Evolutionary conservation across 441 rosid species (phyloP).

Genomic region (Brassica balearica): DNA sequence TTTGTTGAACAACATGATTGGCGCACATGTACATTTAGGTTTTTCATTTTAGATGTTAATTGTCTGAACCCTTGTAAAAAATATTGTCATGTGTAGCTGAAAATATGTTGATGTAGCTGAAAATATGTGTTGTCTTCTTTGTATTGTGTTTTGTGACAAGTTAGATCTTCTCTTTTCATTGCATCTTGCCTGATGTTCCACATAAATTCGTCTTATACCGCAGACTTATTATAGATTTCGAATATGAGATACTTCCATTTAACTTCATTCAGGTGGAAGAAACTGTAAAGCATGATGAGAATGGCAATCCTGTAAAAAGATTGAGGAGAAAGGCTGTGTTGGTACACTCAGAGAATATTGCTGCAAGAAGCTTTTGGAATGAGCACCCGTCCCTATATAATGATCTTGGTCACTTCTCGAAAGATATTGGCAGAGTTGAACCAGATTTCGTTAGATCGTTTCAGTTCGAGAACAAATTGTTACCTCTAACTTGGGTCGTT

Average conservation of each 20-base stretch:
- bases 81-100: constrained; percentile 19
- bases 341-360: constrained; percentile 67
- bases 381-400: constrained; percentile 55
- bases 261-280: constrained; percentile 67
- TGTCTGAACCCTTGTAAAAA: constrained; percentile 12
- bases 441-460: constrained; percentile 72
- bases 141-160: constrained; percentile 4
- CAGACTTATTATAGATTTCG: not conserved
- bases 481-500: constrained; percentile 85
- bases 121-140: constrained; percentile 6
- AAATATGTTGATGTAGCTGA: constrained; percentile 9
- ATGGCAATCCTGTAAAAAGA: constrained; percentile 81
- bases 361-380: constrained; percentile 81
- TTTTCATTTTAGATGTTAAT: not conserved
- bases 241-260: constrained; percentile 9
- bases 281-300: constrained; percentile 71
- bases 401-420: constrained; percentile 66
- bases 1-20: constrained; percentile 18
- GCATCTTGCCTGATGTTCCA: constrained; percentile 22
- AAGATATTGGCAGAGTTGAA: constrained; percentile 63
- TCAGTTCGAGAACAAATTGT: constrained; percentile 72
- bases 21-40: constrained; percentile 18
- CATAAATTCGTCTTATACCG: not conserved
- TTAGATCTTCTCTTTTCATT: constrained; percentile 8
- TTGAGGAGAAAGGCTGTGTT: constrained; percentile 62